Conservation (phyloP, 495 filamentous ascomycete genomes). For the Lepidopterella palustris region DNA sequence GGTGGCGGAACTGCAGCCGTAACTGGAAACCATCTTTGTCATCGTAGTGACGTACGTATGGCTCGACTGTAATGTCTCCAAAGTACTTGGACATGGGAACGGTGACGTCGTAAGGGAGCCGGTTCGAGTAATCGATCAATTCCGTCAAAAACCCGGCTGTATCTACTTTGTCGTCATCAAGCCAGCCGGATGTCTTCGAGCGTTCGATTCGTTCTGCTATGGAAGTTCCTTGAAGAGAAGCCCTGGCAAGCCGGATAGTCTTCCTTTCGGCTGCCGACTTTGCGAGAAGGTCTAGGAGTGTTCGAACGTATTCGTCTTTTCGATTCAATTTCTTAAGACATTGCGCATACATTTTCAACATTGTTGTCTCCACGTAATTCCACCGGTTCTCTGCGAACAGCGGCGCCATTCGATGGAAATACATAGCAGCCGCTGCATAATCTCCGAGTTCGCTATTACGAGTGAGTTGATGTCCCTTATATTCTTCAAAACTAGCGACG, state of each 20-base stretch:
- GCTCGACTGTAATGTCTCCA: slow-evolving; percentile 59
- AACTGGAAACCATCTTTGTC: slow-evolving; percentile 75
- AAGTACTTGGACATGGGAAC: slow-evolving; percentile 70
- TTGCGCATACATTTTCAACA: slow-evolving; percentile 78
- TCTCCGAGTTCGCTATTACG: slow-evolving; percentile 53
- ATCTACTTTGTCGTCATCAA: slow-evolving; percentile 51
- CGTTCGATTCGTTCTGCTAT: slow-evolving; percentile 3
- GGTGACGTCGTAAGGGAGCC: slow-evolving; percentile 56
- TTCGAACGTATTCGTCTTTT: slow-evolving; percentile 72
- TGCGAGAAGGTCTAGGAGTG: slow-evolving; percentile 65
- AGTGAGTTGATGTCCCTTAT: slow-evolving; percentile 1
- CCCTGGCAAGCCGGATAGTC: slow-evolving; percentile 23
- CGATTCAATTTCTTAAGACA: slow-evolving; percentile 72
- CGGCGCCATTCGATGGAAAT: slow-evolving; percentile 73
- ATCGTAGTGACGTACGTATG: slow-evolving; percentile 60
- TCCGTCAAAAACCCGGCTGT: slow-evolving; percentile 58
- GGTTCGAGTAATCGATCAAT: slow-evolving; percentile 55
- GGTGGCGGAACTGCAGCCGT: slow-evolving; percentile 59
- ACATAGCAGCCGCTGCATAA: slow-evolving; percentile 65
- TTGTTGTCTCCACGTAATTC: slow-evolving; percentile 69
- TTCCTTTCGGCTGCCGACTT: slow-evolving; percentile 55
- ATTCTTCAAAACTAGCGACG: slow-evolving; percentile 29
- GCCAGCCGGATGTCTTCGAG: slow-evolving; percentile 31
- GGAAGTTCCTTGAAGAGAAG: not conserved
- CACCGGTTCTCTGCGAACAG: slow-evolving; percentile 78